phyloP scores from a whole-genome alignment of 108 stramenopile genomes.

The Skeletonema grethae region DNA sequence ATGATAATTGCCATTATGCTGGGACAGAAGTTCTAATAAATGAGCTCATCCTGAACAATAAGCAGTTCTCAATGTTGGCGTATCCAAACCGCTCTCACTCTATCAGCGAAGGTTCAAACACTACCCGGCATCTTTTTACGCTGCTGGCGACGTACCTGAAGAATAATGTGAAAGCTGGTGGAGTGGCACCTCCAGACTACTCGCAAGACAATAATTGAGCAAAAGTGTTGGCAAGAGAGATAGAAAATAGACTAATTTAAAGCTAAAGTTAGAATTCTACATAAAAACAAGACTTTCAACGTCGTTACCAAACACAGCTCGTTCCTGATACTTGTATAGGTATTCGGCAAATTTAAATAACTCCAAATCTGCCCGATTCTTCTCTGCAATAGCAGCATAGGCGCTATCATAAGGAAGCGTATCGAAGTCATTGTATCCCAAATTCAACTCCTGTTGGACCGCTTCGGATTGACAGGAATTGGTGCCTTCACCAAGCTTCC shows the following conservation, averaged over 20 bases:
- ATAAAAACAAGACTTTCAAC: background rate
- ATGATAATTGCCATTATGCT: constrained; percentile 51
- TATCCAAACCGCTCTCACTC: constrained; percentile 49
- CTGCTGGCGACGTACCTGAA: constrained; percentile 37
- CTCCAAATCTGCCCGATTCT: constrained; percentile 38
- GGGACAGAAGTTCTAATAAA: constrained; percentile 47
- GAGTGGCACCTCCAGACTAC: background rate
- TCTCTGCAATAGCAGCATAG: constrained; percentile 10
- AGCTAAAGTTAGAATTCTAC: background rate
- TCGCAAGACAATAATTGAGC: background rate
- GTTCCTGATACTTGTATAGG: constrained; percentile 44
- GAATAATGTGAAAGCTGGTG: constrained; percentile 16
- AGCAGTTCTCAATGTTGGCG: constrained; percentile 50
- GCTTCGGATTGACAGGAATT: constrained; percentile 9
- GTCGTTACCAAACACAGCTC: constrained; percentile 24
- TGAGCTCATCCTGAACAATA: constrained; percentile 46
- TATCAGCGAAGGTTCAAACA: constrained; percentile 47
- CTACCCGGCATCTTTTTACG: constrained; percentile 41
- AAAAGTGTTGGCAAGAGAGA: background rate
- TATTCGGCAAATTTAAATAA: constrained; percentile 37
- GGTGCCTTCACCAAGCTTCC: constrained; percentile 19
- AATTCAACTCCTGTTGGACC: constrained; percentile 6
- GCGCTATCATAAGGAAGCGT: constrained; percentile 4
- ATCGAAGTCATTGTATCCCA: constrained; percentile 16
- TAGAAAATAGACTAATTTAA: background rate